Evolutionary conservation across 1,284 basidiomycete species (phyloP).

Genomic region (Porogramme epimiltina): DNA sequence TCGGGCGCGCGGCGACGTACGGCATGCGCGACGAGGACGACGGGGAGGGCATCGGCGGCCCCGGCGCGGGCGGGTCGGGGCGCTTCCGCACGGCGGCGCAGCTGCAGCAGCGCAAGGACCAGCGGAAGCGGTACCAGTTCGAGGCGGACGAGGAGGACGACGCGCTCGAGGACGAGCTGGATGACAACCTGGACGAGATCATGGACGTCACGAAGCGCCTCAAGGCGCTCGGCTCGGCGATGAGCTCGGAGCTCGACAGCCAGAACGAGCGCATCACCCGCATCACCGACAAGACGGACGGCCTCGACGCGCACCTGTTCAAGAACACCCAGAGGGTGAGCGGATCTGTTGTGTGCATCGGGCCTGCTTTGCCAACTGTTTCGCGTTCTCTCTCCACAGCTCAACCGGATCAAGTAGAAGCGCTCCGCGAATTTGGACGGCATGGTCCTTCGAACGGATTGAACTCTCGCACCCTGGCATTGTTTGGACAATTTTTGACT

Average conservation of each 20-base stretch:
- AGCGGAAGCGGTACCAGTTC: slow-evolving; percentile 89
- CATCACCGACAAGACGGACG: slow-evolving; percentile 71
- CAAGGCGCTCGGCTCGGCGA: slow-evolving; percentile 83
- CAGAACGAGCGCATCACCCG: slow-evolving; percentile 76
- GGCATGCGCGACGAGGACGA: slow-evolving; percentile 53
- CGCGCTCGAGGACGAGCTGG: slow-evolving; percentile 85
- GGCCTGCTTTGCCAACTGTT: not conserved
- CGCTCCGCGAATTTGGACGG: not conserved
- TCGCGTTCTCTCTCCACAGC: slow-evolving; percentile 42
- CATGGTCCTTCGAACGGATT: not conserved
- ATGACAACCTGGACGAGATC: slow-evolving; percentile 92
- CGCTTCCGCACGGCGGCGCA: slow-evolving; percentile 52
- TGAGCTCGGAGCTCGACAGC: slow-evolving; percentile 79
- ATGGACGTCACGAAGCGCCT: slow-evolving; percentile 79
- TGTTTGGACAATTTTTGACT: slow-evolving; percentile 3
- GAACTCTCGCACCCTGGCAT: not conserved
- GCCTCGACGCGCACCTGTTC: slow-evolving; percentile 63
- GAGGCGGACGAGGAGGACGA: slow-evolving; percentile 96
- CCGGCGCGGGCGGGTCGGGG: slow-evolving; percentile 40
- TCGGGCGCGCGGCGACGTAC: slow-evolving; percentile 76
- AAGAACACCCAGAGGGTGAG: slow-evolving; percentile 72
- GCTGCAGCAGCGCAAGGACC: slow-evolving; percentile 58
- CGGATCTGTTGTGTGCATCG: slow-evolving; percentile 8
- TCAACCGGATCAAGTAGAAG: slow-evolving; percentile 67
- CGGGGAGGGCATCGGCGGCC: slow-evolving; percentile 45